Percentiles rank a stretch among this genome's conserved stretches.
These are phyloP conservation scores for Neurospora sp. DNA, from an alignment of 495 filamentous ascomycete species.

Conservation along the genomic window DNA sequence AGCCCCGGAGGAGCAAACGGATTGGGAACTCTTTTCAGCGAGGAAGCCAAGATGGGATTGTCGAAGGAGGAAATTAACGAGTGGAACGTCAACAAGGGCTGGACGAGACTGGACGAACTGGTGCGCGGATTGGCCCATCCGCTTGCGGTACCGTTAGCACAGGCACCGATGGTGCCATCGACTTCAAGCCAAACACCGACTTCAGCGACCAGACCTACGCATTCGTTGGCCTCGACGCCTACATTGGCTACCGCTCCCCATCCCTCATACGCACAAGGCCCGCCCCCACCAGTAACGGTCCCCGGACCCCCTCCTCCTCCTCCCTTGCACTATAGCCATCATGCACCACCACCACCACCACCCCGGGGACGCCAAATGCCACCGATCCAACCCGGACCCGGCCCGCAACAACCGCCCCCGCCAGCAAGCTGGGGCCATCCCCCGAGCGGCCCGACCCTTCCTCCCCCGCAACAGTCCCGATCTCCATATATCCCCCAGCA, in stretches of 20 bases:
- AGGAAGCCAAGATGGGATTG: slow-evolving; percentile 16
- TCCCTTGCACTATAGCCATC: not conserved
- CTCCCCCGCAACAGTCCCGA: not conserved
- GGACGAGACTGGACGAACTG: slow-evolving; percentile 18
- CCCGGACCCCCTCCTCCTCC: not conserved
- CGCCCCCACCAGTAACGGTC: not conserved
- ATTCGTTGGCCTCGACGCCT: not conserved
- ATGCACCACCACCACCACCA: not conserved
- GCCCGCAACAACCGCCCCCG: not conserved
- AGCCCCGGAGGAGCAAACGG: not conserved
- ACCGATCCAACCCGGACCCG: not conserved
- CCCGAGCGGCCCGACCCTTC: not conserved
- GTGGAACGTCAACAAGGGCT: slow-evolving; percentile 10
- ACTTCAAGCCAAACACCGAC: not conserved
- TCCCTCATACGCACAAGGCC: not conserved
- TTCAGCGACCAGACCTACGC: not conserved
- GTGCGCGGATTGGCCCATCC: slow-evolving; percentile 12
- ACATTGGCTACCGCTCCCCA: not conserved
- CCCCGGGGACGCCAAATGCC: not conserved
- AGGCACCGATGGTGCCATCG: not conserved
- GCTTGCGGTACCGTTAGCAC: not conserved
- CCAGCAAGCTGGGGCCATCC: not conserved
- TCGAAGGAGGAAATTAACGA: slow-evolving; percentile 17
- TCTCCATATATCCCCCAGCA: not conserved
- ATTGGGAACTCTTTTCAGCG: slow-evolving; percentile 8